phyloP scores from a whole-genome alignment of 345 rosid genomes.

The Lepidium aucheri region DNA sequence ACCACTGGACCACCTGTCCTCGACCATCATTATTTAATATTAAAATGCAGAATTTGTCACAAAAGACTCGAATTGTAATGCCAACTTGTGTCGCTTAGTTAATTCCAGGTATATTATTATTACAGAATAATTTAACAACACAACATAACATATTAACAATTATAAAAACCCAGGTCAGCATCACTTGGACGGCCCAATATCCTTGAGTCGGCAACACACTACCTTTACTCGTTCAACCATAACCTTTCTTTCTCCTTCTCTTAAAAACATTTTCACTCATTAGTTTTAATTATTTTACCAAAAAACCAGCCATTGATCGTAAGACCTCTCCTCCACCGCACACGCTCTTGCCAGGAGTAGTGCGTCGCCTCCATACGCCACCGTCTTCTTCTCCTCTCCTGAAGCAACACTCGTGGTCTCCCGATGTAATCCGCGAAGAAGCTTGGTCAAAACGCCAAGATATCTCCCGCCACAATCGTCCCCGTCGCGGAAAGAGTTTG shows the following conservation, averaged over 20 bases:
- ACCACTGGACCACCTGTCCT: too few relatives aligned
- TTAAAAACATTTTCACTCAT: not conserved
- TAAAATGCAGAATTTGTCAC: too few relatives aligned
- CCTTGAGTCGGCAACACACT: not conserved
- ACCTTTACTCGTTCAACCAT: not conserved
- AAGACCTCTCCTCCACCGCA: slow-evolving; percentile 39
- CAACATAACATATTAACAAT: not conserved
- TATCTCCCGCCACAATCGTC: slow-evolving; percentile 26
- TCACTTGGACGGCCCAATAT: slow-evolving; percentile 26
- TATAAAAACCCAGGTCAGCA: not conserved
- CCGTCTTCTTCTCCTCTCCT: slow-evolving; percentile 35
- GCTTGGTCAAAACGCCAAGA: slow-evolving; percentile 79
- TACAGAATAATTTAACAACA: not conserved
- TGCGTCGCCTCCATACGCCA: slow-evolving; percentile 17
- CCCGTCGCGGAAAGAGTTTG: slow-evolving; percentile 61
- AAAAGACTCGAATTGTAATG: not conserved
- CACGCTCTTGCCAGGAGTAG: slow-evolving; percentile 29
- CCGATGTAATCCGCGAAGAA: slow-evolving; percentile 73
- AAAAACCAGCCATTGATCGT: slow-evolving; percentile 36
- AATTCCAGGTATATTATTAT: slow-evolving; percentile 4
- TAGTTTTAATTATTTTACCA: not conserved
- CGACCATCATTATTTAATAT: too few relatives aligned
- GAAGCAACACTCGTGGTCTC: slow-evolving; percentile 88
- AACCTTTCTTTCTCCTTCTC: not conserved
- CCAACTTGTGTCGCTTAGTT: slow-evolving; percentile 1